Conservation (phyloP, 768 basidiomycete genomes). For the Rubroboletus pulcherrimus region DNA sequence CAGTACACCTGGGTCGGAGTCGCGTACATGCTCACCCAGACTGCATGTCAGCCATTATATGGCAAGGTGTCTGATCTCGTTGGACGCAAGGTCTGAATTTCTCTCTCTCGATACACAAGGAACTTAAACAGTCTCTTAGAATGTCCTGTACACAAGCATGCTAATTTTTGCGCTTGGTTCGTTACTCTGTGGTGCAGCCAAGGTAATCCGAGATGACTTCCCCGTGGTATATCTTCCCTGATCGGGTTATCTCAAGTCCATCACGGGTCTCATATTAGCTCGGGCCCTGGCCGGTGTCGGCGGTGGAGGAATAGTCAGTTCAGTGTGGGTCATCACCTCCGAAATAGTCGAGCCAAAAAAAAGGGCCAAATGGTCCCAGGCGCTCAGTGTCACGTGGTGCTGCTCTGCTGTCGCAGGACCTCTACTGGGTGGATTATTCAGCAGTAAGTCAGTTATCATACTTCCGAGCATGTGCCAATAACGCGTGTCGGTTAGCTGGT, state of each 20-base stretch:
- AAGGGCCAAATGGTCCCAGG: slow-evolving; percentile 82
- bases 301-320: slow-evolving; percentile 82
- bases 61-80: slow-evolving; percentile 75
- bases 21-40: slow-evolving; percentile 82
- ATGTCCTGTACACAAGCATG: slow-evolving; percentile 69
- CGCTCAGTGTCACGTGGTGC: slow-evolving; percentile 81
- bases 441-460: slow-evolving; percentile 44
- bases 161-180: slow-evolving; percentile 73
- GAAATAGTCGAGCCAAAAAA: slow-evolving; percentile 71
- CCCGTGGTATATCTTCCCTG: slow-evolving; percentile 16
- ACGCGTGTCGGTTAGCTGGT: slow-evolving; percentile 28
- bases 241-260: slow-evolving; percentile 28
- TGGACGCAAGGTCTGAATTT: slow-evolving; percentile 63
- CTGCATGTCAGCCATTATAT: slow-evolving; percentile 80
- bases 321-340: slow-evolving; percentile 83
- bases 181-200: slow-evolving; percentile 71
- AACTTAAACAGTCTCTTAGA: slow-evolving; percentile 37
- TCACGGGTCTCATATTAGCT: slow-evolving; percentile 63
- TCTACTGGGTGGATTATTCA: slow-evolving; percentile 78
- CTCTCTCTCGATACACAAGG: slow-evolving; percentile 4
- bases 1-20: slow-evolving; percentile 88
- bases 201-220: slow-evolving; percentile 40
- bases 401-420: slow-evolving; percentile 84
- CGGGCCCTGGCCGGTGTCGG: slow-evolving; percentile 71
- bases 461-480: slow-evolving; percentile 15